Conservation (phyloP, 805 yeast species). For the Candida nanaspora region DNA sequence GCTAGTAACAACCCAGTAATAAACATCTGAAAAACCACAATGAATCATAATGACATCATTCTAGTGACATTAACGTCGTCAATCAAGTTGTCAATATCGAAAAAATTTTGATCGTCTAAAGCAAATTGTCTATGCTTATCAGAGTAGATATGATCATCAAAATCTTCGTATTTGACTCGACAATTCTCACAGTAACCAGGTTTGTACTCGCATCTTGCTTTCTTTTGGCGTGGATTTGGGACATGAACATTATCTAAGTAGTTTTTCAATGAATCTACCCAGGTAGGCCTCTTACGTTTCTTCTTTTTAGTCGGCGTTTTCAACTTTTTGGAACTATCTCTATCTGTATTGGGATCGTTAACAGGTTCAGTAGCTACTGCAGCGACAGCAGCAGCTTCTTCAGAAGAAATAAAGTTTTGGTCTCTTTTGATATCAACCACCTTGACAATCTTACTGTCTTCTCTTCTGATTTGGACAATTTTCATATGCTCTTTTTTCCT, state of each 20-base stretch:
- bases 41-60: constrained; percentile 12
- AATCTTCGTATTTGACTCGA: constrained; percentile 70
- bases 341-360: background rate
- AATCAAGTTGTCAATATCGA: constrained; percentile 69
- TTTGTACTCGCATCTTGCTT: constrained; percentile 18
- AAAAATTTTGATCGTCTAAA: constrained; percentile 58
- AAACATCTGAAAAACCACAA: no score
- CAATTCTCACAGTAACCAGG: constrained; percentile 95
- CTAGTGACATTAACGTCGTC: constrained; percentile 28
- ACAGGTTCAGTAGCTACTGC: background rate
- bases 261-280: no score
- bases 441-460: constrained; percentile 12
- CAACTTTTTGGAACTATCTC: constrained; percentile 1
- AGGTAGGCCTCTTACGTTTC: background rate
- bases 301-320: constrained; percentile 9
- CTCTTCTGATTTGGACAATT: constrained; percentile 16
- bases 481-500: constrained; percentile 4
- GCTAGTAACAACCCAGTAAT: no score
- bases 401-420: constrained; percentile 12
- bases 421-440: constrained; percentile 14
- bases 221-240: constrained; percentile 1
- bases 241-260: background rate
- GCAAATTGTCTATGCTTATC: constrained; percentile 78
- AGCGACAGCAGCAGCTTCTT: constrained; percentile 11
- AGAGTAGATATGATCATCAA: constrained; percentile 66